phyloP scores from a whole-genome alignment of 139 green algal species.

The Chlamydomonas sphaeroides region DNA sequence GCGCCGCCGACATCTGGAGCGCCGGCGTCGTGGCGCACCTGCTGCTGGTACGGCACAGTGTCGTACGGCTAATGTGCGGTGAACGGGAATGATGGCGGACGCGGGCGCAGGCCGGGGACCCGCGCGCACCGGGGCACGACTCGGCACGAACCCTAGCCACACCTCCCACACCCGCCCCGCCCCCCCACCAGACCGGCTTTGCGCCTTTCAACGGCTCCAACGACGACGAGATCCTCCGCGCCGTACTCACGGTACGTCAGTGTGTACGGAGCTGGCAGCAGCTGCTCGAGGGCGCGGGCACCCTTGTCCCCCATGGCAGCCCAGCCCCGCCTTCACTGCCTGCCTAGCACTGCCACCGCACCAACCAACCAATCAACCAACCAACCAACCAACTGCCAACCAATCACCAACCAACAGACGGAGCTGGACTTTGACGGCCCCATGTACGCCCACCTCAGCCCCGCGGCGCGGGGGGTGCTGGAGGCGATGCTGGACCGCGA shows the following conservation, averaged over 20 bases:
- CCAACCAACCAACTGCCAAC: too few species aligned
- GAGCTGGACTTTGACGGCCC: neutral
- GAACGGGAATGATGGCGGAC: too few species aligned
- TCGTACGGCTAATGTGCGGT: too few species aligned
- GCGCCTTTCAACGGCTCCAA: conserved; percentile 23
- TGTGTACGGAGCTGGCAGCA: neutral
- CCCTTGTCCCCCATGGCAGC: too few species aligned
- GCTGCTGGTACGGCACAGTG: conserved; percentile 43
- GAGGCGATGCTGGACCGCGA: conserved; percentile 40
- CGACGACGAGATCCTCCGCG: conserved; percentile 24
- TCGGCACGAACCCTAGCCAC: neutral
- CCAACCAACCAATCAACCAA: too few species aligned
- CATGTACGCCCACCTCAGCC: conserved; percentile 12
- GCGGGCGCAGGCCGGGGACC: too few species aligned
- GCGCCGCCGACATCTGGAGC: conserved; percentile 67
- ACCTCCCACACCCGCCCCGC: neutral
- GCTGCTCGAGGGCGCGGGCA: neutral
- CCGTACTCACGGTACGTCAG: neutral
- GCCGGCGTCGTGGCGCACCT: conserved; percentile 73
- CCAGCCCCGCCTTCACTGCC: too few species aligned
- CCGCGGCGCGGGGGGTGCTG: conserved; percentile 9
- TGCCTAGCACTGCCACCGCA: too few species aligned
- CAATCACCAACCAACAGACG: neutral
- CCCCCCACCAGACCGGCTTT: neutral
- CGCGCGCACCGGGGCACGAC: too few species aligned